A percentile compares a stretch with the other conserved stretches of the same genome.
These are phyloP conservation scores for Leishmania turanica DNA, from an alignment of 208 protist genomes.

Conservation along the genomic window DNA sequence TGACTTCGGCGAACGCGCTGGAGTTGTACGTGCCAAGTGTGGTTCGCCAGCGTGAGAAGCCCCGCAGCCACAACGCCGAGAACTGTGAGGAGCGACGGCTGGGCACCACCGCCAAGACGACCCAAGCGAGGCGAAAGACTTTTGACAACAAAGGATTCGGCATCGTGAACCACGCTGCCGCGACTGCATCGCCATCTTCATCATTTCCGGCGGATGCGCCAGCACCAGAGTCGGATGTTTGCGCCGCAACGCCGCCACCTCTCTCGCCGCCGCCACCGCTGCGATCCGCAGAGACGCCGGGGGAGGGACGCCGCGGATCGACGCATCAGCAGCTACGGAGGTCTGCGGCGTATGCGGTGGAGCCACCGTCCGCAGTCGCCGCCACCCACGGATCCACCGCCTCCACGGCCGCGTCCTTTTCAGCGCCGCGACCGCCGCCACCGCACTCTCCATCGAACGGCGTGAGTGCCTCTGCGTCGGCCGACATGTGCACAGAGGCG, in stretches of 20 bases:
- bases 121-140: neutral
- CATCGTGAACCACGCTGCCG: neutral
- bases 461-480: neutral
- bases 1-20: neutral
- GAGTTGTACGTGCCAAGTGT: constrained; percentile 21
- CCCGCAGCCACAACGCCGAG: neutral
- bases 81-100: neutral
- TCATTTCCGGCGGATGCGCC: neutral
- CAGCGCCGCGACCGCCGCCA: neutral
- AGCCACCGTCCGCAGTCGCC: neutral
- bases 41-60: constrained; percentile 6
- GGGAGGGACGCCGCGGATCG: neutral
- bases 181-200: neutral
- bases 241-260: neutral
- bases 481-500: neutral
- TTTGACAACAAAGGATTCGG: neutral
- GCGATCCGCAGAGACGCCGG: neutral
- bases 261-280: neutral
- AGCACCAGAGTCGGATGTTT: neutral
- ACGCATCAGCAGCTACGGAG: neutral
- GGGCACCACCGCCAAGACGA: neutral
- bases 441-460: neutral
- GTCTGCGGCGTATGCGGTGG: neutral
- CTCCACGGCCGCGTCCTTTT: neutral
- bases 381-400: neutral